Evolutionary conservation across 805 yeast species (phyloP).

Genomic region (Lipomyces sp.): DNA sequence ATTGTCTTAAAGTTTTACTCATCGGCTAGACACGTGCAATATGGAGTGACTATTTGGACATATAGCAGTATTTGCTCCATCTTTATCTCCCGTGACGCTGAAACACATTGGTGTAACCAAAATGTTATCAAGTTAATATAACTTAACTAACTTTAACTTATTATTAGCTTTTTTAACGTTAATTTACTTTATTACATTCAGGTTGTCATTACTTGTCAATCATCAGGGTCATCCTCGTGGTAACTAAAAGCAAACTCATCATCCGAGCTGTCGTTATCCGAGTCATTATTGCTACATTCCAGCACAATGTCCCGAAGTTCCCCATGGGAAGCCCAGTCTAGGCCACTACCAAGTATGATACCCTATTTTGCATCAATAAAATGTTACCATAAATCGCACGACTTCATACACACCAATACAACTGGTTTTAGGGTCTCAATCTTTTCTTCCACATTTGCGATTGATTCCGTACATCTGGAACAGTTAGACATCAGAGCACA

Average conservation of each 20-base stretch:
- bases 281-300: constrained; percentile 19
- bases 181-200: not conserved
- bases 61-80: not conserved
- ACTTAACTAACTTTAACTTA: no score
- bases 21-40: not conserved
- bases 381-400: not conserved
- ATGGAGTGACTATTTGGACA: not conserved
- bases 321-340: constrained; percentile 27
- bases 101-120: no score
- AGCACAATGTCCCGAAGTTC: constrained; percentile 24
- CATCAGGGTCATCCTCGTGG: constrained; percentile 7
- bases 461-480: constrained; percentile 11
- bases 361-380: constrained; percentile 17
- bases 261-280: constrained; percentile 11
- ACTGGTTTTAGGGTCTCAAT: constrained; percentile 29
- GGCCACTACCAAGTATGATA: constrained; percentile 27
- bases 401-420: constrained; percentile 17
- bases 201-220: not conserved
- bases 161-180: not conserved
- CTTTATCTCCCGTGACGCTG: not conserved
- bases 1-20: not conserved
- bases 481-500: not conserved
- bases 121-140: no score
- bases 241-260: constrained; percentile 3
- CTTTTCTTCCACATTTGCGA: constrained; percentile 9